phyloP scores from a whole-genome alignment of 2,329 filamentous ascomycete genomes.

The Remersonia thermophila region DNA sequence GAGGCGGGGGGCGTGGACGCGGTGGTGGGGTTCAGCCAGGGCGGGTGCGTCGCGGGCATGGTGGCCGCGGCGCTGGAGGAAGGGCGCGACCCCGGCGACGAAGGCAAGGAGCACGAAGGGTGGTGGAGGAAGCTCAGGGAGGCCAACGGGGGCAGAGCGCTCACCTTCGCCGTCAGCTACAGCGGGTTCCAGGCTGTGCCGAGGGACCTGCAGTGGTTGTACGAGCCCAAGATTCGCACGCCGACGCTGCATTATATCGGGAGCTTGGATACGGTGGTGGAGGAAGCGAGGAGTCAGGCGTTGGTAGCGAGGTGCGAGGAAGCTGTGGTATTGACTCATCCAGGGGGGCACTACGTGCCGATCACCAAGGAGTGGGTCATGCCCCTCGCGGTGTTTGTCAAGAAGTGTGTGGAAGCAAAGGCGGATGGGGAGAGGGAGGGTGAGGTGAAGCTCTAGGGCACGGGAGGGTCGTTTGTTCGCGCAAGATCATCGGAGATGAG shows the following conservation, averaged over 20 bases:
- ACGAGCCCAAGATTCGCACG: constrained; percentile 62
- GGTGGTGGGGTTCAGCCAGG: constrained; percentile 73
- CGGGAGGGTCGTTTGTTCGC: too few species aligned
- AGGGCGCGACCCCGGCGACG: constrained; percentile 15
- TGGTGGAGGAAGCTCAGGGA: constrained; percentile 36
- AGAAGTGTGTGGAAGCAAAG: constrained; percentile 13
- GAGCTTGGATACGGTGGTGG: constrained; percentile 75
- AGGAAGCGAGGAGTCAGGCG: constrained; percentile 56
- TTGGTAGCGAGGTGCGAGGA: constrained; percentile 54
- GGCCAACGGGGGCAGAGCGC: constrained; percentile 35
- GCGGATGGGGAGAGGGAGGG: background rate
- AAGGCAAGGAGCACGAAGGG: constrained; percentile 12
- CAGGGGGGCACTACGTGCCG: constrained; percentile 84
- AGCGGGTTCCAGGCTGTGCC: constrained; percentile 61
- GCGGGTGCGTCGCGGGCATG: constrained; percentile 59
- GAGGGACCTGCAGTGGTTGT: constrained; percentile 53
- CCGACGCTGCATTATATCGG: constrained; percentile 74
- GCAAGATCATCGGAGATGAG: too few species aligned
- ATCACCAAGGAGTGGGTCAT: constrained; percentile 70
- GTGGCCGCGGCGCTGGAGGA: constrained; percentile 60
- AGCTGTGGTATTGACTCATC: constrained; percentile 52
- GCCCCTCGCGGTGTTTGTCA: constrained; percentile 41
- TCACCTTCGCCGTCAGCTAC: constrained; percentile 64
- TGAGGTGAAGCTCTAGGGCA: too few species aligned
- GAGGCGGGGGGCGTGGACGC: constrained; percentile 39